Percentiles rank a stretch among this genome's conserved stretches.
These are phyloP conservation scores for Candida sanyaensis DNA, from an alignment of 1,139 yeast species.

Conservation along the genomic window DNA sequence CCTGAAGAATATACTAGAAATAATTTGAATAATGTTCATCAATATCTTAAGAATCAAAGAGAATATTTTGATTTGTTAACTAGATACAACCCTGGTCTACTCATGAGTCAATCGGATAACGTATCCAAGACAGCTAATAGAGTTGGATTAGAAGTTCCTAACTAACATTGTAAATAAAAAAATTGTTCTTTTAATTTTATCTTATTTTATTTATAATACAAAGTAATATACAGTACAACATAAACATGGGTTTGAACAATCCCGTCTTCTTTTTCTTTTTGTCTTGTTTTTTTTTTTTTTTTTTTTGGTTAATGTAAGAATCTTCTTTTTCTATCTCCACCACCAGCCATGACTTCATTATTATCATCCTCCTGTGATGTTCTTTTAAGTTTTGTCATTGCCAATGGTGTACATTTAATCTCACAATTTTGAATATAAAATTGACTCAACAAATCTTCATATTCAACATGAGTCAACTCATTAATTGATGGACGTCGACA, in stretches of 20 bases:
- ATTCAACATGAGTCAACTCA: slow-evolving; percentile 32
- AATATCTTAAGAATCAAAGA: slow-evolving; percentile 71
- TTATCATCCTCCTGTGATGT: slow-evolving; percentile 23
- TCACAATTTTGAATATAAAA: slow-evolving; percentile 36
- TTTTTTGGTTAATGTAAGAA: slow-evolving; percentile 8
- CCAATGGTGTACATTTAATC: slow-evolving; percentile 22
- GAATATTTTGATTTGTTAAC: slow-evolving; percentile 77
- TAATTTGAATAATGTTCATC: slow-evolving; percentile 49
- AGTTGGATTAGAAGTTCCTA: slow-evolving; percentile 65
- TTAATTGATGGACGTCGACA: slow-evolving; percentile 21
- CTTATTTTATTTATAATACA: slow-evolving; percentile 6
- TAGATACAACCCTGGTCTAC: slow-evolving; percentile 83
- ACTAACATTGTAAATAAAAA: slow-evolving; percentile 14
- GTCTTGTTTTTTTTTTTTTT: neutral
- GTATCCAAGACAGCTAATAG: slow-evolving; percentile 77
- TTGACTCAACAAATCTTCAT: slow-evolving; percentile 46
- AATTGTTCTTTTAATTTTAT: too few relatives aligned
- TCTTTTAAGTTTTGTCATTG: slow-evolving; percentile 31
- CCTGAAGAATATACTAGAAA: slow-evolving; percentile 11
- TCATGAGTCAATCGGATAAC: slow-evolving; percentile 75
- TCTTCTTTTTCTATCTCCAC: slow-evolving; percentile 18
- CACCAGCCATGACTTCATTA: slow-evolving; percentile 15
- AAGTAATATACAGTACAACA: slow-evolving; percentile 1
- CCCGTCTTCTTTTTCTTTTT: neutral
- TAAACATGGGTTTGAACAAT: neutral